phyloP scores from a whole-genome alignment of 2,329 filamentous ascomycete species.

The Sporothrix sp. region DNA sequence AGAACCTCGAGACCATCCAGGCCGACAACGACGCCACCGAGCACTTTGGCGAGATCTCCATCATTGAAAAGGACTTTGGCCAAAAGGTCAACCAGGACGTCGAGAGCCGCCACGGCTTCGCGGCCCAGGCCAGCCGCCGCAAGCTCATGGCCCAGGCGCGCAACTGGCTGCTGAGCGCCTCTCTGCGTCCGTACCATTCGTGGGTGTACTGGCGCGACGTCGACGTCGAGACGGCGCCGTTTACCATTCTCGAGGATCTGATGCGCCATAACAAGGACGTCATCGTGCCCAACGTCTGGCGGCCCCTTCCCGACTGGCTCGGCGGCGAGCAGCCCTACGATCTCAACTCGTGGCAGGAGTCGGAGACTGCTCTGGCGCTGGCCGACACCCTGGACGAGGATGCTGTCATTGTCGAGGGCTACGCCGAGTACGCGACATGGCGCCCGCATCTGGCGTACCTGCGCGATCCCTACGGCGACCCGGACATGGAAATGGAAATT shows the following conservation, averaged over 20 bases:
- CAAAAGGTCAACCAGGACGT: constrained; percentile 97
- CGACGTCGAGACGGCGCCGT: constrained; percentile 93
- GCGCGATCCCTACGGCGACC: constrained; percentile 91
- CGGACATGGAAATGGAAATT: constrained; percentile 99
- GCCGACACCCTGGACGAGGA: constrained; percentile 95
- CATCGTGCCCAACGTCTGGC: constrained; percentile 98
- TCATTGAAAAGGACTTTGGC: constrained; percentile 98
- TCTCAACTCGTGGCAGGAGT: constrained; percentile 98
- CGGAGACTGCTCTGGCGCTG: constrained; percentile 85
- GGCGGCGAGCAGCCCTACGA: constrained; percentile 98
- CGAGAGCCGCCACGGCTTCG: constrained; percentile 93
- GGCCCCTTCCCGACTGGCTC: constrained; percentile 96
- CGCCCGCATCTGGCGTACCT: constrained; percentile 93
- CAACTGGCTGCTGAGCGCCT: constrained; percentile 93
- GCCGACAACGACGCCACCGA: constrained; percentile 67
- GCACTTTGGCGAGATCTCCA: constrained; percentile 89
- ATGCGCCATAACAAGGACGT: constrained; percentile 99
- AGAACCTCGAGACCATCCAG: constrained; percentile 71
- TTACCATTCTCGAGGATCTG: constrained; percentile 91
- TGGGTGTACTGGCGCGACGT: constrained; percentile 99
- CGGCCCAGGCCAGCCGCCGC: constrained; percentile 82
- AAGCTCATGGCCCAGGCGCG: constrained; percentile 97
- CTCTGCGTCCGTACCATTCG: constrained; percentile 85
- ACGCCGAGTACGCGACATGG: constrained; percentile 98
- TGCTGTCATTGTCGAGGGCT: constrained; percentile 96